Evolutionary conservation across 805 yeast genomes (phyloP).

Genomic region (Ogataea thermomethanolica): DNA sequence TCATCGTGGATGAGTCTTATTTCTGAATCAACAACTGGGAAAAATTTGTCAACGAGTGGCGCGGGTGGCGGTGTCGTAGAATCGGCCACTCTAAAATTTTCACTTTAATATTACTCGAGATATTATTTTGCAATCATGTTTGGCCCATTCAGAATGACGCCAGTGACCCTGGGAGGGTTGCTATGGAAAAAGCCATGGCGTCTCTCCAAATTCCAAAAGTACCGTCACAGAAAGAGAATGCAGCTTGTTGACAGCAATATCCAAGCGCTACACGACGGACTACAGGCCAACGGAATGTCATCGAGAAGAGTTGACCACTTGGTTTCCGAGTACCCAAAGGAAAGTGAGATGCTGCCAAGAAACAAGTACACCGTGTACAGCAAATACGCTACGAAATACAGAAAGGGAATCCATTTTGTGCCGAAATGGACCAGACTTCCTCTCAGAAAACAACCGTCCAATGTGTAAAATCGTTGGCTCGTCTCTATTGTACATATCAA

Average conservation of each 20-base stretch:
- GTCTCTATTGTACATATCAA: constrained; percentile 14
- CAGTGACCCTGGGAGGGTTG: constrained; percentile 63
- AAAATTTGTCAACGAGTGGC: constrained; percentile 11
- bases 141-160: constrained; percentile 67
- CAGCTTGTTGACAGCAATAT: constrained; percentile 77
- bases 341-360: constrained; percentile 68
- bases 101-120: background rate
- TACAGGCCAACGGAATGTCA: constrained; percentile 33
- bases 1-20: constrained; percentile 12
- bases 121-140: constrained; percentile 18
- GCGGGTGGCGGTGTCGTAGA: constrained; percentile 10
- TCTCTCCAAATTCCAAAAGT: constrained; percentile 75
- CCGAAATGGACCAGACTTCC: constrained; percentile 91
- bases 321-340: constrained; percentile 64
- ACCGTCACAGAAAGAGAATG: constrained; percentile 80
- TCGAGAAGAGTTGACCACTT: constrained; percentile 36
- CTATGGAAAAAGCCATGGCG: constrained; percentile 79
- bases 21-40: constrained; percentile 3
- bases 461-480: constrained; percentile 39
- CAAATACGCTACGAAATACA: constrained; percentile 68
- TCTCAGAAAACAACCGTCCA: constrained; percentile 73
- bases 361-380: constrained; percentile 89
- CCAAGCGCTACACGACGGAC: constrained; percentile 54
- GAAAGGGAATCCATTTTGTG: constrained; percentile 83
- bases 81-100: constrained; percentile 1